Evolutionary conservation across 2,329 filamentous ascomycete species (phyloP), one percentile per base, ranked within the genome.

Genomic region (Arthrobotrys musiformis): DNA sequence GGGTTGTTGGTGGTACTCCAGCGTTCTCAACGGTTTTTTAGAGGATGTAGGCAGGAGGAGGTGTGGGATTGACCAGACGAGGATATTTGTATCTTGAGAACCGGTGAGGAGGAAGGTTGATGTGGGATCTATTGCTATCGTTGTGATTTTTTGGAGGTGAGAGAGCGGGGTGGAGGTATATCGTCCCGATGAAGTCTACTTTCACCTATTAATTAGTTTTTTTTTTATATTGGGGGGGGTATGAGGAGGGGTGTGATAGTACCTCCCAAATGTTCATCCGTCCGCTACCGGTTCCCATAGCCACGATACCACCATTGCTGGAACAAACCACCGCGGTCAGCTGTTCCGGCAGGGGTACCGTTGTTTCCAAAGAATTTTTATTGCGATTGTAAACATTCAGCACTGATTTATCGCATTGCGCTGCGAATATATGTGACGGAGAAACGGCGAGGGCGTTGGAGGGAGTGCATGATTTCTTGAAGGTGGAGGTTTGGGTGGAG

Each of bases 261-360:
- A 95, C 93, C 90, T 99, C 95, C 95, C 95, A 99, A 1, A 97
- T 84, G 81, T 97, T 91, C 79, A 98, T 84, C 69, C 94, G 89
- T 15, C 95, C 95, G 80, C 93, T 93, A 69, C 90, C 89, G 0
- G 93, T 97, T 9, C 95, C 95, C 67, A 97, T 83, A 42, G 79
- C 80, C 24, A 81, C 42, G 35, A 80, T 67, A 93, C 86, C 79
- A 97, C 86, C 60, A 92, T 88, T 56, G 88, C 90, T 24, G 90
- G 89, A 67, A 96, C 86, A 22, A 90, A 88, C 81, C 97, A 85
- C 83, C 92, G 93, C 79, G 90, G 90, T 79, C 81, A 99, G 93
- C 81, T 90, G 89, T 84, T 98, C 94, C 0, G 92, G 90, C 81
- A 99, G 97, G 0, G 94, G 91, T 19, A 98, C 89, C 17, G 93